Percentiles rank a stretch among this genome's conserved stretches.
Evolutionary conservation across 2,329 filamentous ascomycete genomes (phyloP).

Genomic region (Pseudohalonectria lignicola): DNA sequence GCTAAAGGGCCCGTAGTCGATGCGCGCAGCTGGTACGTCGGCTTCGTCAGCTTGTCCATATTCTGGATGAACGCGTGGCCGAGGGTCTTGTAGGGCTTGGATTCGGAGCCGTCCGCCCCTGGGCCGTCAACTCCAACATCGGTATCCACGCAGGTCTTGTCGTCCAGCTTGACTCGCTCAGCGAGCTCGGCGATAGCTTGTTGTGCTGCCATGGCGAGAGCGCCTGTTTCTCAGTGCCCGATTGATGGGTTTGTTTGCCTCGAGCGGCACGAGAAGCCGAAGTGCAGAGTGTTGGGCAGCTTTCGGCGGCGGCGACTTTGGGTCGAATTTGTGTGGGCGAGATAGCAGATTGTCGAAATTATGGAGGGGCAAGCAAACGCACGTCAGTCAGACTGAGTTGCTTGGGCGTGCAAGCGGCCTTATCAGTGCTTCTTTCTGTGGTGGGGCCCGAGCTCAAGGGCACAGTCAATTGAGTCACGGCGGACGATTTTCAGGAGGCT

Average conservation of each 20-base stretch:
- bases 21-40: constrained; percentile 60
- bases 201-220: constrained; percentile 24
- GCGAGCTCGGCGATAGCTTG: constrained; percentile 43
- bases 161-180: constrained; percentile 34
- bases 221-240: neutral
- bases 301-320: no score
- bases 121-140: constrained; percentile 64
- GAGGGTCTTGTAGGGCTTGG: constrained; percentile 71
- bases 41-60: constrained; percentile 40
- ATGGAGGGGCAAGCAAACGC: neutral
- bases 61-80: constrained; percentile 67
- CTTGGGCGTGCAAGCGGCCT: neutral
- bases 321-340: no score
- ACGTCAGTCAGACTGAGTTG: no score
- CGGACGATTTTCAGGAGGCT: constrained; percentile 9
- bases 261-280: no score
- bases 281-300: no score
- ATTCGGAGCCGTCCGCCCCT: constrained; percentile 55
- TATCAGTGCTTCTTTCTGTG: no score
- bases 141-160: constrained; percentile 66
- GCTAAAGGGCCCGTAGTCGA: constrained; percentile 50
- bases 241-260: no score
- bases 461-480: constrained; percentile 8
- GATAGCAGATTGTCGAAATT: no score
- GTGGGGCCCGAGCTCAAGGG: constrained; percentile 4